Evolutionary conservation across 1,284 basidiomycete genomes (phyloP).

Genomic region (Cutaneotrichosporon sp.): DNA sequence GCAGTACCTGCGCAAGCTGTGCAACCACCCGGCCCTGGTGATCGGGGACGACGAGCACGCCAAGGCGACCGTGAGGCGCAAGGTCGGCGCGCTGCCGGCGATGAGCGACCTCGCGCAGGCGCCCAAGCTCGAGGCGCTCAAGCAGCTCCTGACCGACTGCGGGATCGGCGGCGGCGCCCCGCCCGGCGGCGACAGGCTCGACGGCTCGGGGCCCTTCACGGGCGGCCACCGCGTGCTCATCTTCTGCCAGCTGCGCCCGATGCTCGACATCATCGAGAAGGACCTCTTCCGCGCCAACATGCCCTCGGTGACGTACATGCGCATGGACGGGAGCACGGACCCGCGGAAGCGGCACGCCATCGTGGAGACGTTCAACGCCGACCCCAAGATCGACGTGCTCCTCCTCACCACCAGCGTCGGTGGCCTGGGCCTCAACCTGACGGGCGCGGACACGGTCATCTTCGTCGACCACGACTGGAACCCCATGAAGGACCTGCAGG

Average conservation of each 20-base stretch:
- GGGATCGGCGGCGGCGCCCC: slow-evolving; percentile 71
- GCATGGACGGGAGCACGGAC: slow-evolving; percentile 89
- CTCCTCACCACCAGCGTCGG: slow-evolving; percentile 96
- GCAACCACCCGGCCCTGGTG: slow-evolving; percentile 93
- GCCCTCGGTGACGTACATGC: slow-evolving; percentile 97
- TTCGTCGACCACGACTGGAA: slow-evolving; percentile 99
- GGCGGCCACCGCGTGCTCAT: slow-evolving; percentile 84
- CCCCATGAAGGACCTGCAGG: slow-evolving; percentile 99
- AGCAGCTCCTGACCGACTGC: slow-evolving; percentile 91
- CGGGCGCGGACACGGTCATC: slow-evolving; percentile 98
- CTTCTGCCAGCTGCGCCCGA: slow-evolving; percentile 99
- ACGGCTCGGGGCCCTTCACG: slow-evolving; percentile 66
- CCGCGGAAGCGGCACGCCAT: slow-evolving; percentile 88
- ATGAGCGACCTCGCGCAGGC: slow-evolving; percentile 85
- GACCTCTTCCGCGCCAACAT: slow-evolving; percentile 89
- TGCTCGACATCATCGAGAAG: slow-evolving; percentile 96
- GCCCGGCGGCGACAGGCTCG: slow-evolving; percentile 46
- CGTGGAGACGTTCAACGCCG: slow-evolving; percentile 96
- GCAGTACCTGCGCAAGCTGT: slow-evolving; percentile 95
- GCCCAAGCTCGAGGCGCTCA: slow-evolving; percentile 88
- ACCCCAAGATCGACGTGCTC: slow-evolving; percentile 96
- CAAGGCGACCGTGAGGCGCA: slow-evolving; percentile 65
- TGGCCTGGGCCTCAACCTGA: slow-evolving; percentile 92
- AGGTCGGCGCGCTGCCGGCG: slow-evolving; percentile 53
- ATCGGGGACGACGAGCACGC: slow-evolving; percentile 68